phyloP scores from a whole-genome alignment of 1,284 basidiomycete species.

The Heterobasidion annosum region DNA sequence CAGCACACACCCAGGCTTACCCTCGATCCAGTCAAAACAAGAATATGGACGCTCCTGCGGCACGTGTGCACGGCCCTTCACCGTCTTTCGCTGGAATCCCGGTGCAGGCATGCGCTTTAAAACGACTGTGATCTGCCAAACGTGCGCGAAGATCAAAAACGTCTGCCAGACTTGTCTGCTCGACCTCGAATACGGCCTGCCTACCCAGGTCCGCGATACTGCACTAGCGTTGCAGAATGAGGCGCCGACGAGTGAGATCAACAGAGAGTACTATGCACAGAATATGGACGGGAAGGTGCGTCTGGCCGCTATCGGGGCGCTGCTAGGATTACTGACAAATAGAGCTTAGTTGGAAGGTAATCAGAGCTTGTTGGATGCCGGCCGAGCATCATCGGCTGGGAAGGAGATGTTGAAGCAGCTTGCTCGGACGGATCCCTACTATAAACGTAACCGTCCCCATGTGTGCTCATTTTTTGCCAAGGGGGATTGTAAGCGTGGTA shows the following conservation, averaged over 20 bases:
- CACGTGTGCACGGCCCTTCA: conserved; percentile 92
- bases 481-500: conserved; percentile 88
- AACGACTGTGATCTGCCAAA: conserved; percentile 97
- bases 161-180: conserved; percentile 97
- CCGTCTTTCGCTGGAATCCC: conserved; percentile 98
- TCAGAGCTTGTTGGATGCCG: conserved; percentile 60
- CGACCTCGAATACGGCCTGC: conserved; percentile 93
- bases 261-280: conserved; percentile 95
- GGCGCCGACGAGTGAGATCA: conserved; percentile 93
- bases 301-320: conserved; percentile 5
- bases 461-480: conserved; percentile 95
- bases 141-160: conserved; percentile 98
- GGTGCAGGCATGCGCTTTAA: conserved; percentile 92
- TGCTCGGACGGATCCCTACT: conserved; percentile 90
- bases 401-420: conserved; percentile 95
- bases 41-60: conserved; percentile 93
- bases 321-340: neutral
- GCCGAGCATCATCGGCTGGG: conserved; percentile 67
- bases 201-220: conserved; percentile 95
- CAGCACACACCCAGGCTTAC: conserved; percentile 3
- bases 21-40: conserved; percentile 74
- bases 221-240: conserved; percentile 83
- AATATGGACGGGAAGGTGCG: conserved; percentile 86
- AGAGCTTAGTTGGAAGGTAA: conserved; percentile 51
- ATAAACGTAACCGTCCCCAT: conserved; percentile 93